Evolutionary conservation across 108 stramenopile genomes (phyloP).

Genomic region (Nitzschia putrida): DNA sequence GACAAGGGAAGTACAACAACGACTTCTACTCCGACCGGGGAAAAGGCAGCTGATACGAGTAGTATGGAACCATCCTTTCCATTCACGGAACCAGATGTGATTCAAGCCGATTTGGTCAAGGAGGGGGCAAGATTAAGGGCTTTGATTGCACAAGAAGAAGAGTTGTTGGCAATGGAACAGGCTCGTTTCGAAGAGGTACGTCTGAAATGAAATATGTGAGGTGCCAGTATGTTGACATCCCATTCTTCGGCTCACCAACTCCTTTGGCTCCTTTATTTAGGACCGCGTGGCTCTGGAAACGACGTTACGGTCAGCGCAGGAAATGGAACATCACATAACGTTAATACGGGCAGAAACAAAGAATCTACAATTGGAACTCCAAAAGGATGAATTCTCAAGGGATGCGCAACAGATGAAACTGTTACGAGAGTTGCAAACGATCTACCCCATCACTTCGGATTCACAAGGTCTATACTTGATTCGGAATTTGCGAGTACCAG

Average conservation of each 20-base stretch:
- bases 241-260: no score
- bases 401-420: slow-evolving; percentile 42
- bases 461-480: slow-evolving; percentile 31
- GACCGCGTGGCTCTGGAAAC: slow-evolving; percentile 12
- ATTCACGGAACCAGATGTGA: slow-evolving; percentile 2
- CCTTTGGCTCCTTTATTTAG: no score
- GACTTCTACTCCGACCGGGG: neutral
- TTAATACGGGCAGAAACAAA: slow-evolving; percentile 12
- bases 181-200: slow-evolving; percentile 2
- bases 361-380: slow-evolving; percentile 4
- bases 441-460: slow-evolving; percentile 46
- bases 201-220: no score
- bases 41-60: neutral
- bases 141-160: slow-evolving; percentile 16
- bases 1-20: neutral
- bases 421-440: slow-evolving; percentile 41
- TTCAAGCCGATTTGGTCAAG: slow-evolving; percentile 1
- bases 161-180: slow-evolving; percentile 5
- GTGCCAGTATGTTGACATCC: no score
- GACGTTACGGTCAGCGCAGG: slow-evolving; percentile 13
- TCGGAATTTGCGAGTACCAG: slow-evolving; percentile 53
- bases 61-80: neutral
- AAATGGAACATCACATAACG: slow-evolving; percentile 14
- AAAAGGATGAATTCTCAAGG: slow-evolving; percentile 19
- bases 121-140: neutral